Evolutionary conservation across 1,139 yeast genomes (phyloP), one percentile per base, ranked within the genome.

Genomic region (Sugiyamaella xylanicola): DNA sequence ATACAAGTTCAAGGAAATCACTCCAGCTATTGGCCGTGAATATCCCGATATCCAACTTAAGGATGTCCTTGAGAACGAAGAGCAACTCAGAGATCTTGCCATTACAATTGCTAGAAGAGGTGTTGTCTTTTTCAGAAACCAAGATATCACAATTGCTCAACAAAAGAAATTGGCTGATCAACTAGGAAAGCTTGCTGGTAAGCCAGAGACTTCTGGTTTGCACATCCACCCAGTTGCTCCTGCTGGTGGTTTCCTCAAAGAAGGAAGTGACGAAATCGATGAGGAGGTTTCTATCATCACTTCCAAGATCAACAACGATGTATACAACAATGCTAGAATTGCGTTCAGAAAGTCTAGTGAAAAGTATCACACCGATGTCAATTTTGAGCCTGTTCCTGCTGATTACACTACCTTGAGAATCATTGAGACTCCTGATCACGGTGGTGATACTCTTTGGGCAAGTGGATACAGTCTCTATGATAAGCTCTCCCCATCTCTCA

Each of bases 151-250:
- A 58, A 79, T 80, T 49, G 73, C 73, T 29, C 71, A 80, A 59
- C 83, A 80, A 67, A 74, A 76, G 64, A 73, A 78, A 21, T 80
- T 78, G 66, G 86, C 82, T 17, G 72, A 72, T 53, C 78, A 84
- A 63, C 83, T 77, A 61, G 90, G 90, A n/a, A 81, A 81, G 19
- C 73, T 84, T 54, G 88, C 85, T 66, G 79, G 84, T 47, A 89
- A 85, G 66, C 87, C 89, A 17, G 77, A 76, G 52, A 80, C 86
- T 5, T 79, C 85, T n/a, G 87, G 88, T 17, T 81, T 87, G 4
- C 90, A 68, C 56, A 65, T 66, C 40, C 71, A 68, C 52, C 71
- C 71, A 8, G 61, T 65, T 29, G 62, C 66, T 17, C 63, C 68
- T 4, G 68, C 68, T 21, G 70, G 68, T 7, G 70, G 70, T 5